Evolutionary conservation across 2,329 filamentous ascomycete species (phyloP).

Genomic region (Pseudodiploospora longispora): DNA sequence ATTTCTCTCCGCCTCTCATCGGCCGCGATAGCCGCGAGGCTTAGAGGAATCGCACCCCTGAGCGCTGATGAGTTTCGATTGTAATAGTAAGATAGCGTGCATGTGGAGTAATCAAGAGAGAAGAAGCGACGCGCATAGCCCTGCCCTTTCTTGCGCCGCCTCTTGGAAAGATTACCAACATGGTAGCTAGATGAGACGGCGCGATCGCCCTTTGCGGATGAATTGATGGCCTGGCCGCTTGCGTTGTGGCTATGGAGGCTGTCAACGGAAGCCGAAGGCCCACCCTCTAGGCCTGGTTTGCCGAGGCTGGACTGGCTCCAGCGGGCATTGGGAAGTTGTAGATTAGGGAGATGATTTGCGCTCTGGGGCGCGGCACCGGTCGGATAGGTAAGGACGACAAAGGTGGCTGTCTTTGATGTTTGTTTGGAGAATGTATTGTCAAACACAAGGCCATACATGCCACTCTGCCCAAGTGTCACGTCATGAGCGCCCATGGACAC

Average conservation of each 20-base stretch:
- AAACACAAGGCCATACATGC: slow-evolving; percentile 94
- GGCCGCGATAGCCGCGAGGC: slow-evolving; percentile 81
- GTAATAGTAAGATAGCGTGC: slow-evolving; percentile 92
- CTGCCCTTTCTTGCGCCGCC: slow-evolving; percentile 86
- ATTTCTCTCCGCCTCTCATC: slow-evolving; percentile 87
- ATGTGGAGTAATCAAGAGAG: slow-evolving; percentile 88
- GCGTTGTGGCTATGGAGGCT: slow-evolving; percentile 48
- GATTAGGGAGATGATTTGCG: slow-evolving; percentile 59
- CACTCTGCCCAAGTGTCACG: slow-evolving; percentile 63
- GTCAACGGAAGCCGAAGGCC: slow-evolving; percentile 48
- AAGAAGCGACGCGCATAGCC: slow-evolving; percentile 92
- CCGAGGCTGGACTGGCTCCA: slow-evolving; percentile 45
- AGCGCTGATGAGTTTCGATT: slow-evolving; percentile 88
- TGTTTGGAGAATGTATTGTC: slow-evolving; percentile 99
- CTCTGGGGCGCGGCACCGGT: slow-evolving; percentile 71
- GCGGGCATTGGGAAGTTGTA: slow-evolving; percentile 32
- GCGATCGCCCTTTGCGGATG: slow-evolving; percentile 45
- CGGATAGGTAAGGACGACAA: slow-evolving; percentile 90
- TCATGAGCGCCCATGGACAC: slow-evolving; percentile 86
- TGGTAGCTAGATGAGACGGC: slow-evolving; percentile 52
- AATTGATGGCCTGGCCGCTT: slow-evolving; percentile 36
- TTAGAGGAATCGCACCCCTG: slow-evolving; percentile 84
- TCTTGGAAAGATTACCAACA: slow-evolving; percentile 79
- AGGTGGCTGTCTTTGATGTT: slow-evolving; percentile 87
- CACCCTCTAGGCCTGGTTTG: slow-evolving; percentile 36